These are phyloP conservation scores for Leccinum longicurvipes DNA, from an alignment of 768 basidiomycete species.

Conservation along the genomic window DNA sequence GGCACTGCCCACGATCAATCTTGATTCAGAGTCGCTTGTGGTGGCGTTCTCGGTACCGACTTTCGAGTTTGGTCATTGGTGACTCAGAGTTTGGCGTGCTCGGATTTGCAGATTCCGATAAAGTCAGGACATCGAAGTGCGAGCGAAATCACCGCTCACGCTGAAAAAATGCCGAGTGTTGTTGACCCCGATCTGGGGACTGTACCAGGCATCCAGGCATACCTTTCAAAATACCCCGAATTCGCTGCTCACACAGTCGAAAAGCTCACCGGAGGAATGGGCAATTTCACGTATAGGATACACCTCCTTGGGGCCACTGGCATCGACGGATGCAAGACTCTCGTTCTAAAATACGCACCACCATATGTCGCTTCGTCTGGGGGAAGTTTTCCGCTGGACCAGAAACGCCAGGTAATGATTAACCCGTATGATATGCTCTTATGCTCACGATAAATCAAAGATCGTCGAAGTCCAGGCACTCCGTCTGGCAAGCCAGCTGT, in stretches of 20 bases:
- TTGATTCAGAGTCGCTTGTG: not conserved
- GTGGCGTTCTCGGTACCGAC: conserved; percentile 3
- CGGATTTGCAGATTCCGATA: conserved; percentile 4
- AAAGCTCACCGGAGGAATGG: conserved; percentile 47
- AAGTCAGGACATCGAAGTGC: not conserved
- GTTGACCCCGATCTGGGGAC: conserved; percentile 27
- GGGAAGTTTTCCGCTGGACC: conserved; percentile 30
- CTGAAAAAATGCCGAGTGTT: conserved; percentile 14
- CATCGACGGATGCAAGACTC: conserved; percentile 42
- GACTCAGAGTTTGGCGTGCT: conserved; percentile 8
- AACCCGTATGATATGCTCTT: not conserved
- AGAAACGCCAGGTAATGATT: conserved; percentile 51
- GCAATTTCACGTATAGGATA: conserved; percentile 61
- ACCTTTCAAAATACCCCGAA: conserved; percentile 42
- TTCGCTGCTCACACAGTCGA: conserved; percentile 43
- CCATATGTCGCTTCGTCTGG: conserved; percentile 36
- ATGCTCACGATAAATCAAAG: conserved; percentile 35
- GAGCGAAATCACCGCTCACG: not conserved
- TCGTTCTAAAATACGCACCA: conserved; percentile 59
- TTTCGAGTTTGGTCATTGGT: not conserved
- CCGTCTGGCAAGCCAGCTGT: conserved; percentile 37
- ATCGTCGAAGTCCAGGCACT: conserved; percentile 47
- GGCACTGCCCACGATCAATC: too few species aligned
- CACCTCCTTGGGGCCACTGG: conserved; percentile 35
- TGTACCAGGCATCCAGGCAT: conserved; percentile 34